Conservation (phyloP, 768 basidiomycete species). For the Amyloporia xantha region DNA sequence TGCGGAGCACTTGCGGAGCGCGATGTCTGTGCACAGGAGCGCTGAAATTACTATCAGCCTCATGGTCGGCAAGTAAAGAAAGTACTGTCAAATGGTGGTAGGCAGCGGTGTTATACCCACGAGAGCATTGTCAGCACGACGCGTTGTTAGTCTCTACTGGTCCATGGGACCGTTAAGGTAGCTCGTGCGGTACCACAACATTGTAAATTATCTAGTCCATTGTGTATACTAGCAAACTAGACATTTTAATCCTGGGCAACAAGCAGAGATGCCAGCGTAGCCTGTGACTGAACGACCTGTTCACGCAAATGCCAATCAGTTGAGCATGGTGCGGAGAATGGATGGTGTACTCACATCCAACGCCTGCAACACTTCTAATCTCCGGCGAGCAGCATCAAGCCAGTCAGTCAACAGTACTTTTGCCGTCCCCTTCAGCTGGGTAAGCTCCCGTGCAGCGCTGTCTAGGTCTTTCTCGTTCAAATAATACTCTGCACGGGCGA, state of each 20-base stretch:
- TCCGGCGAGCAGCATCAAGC: constrained; percentile 80
- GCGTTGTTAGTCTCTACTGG: too few relatives aligned
- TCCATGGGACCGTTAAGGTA: too few relatives aligned
- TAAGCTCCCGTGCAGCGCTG: constrained; percentile 82
- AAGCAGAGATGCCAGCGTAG: constrained; percentile 73
- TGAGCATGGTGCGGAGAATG: not conserved
- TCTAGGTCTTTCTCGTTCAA: constrained; percentile 92
- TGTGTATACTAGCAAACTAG: not conserved
- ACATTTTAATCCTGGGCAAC: constrained; percentile 35
- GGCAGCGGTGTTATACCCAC: too few relatives aligned
- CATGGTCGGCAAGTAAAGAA: too few relatives aligned
- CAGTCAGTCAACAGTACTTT: constrained; percentile 75
- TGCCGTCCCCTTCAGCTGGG: constrained; percentile 80
- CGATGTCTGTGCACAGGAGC: too few relatives aligned
- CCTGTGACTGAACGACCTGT: constrained; percentile 79
- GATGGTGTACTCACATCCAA: constrained; percentile 51
- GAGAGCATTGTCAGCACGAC: too few relatives aligned
- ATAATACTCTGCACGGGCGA: constrained; percentile 85
- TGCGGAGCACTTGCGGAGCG: too few relatives aligned
- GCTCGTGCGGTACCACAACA: too few relatives aligned
- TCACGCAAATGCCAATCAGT: constrained; percentile 10
- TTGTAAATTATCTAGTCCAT: not conserved
- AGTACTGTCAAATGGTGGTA: too few relatives aligned
- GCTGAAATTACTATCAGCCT: too few relatives aligned
- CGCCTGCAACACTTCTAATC: constrained; percentile 89